Evolutionary conservation across 1,284 basidiomycete species (phyloP), one percentile per base, ranked within the genome.

Genomic region (Tylopilus sp.): DNA sequence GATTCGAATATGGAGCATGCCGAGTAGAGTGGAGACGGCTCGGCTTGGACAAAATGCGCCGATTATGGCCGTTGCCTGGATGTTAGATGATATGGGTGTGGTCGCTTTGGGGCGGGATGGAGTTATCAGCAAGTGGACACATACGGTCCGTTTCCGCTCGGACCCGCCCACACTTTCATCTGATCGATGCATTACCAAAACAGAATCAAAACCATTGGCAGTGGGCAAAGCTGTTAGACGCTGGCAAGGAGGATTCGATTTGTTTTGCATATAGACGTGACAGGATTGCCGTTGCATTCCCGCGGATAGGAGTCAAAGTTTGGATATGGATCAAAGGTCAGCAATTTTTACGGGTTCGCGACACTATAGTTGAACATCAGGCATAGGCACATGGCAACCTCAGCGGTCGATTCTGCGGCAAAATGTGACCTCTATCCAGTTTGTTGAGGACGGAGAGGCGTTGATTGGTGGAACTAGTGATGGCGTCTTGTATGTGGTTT

Each of bases 401-500:
- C 79, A 84, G 49, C 72, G 82, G 46, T 75, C 79, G 34, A 82
- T 86, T 45, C 55, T 75, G 44, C 73, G 81, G 46, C 78, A 77
- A 53, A 79, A 82, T 49, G 79, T 84, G 38, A 81, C 80, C 4
- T 72, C 76, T 3, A 73, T 86, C 49, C 73, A 71, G 55, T 85
- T 86, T 57, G 70, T 82, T 4, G 74, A 81, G 26, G 78, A 78
- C 31, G 84, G 84, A 2, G 70, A 73, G 35, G 78, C 78, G 35
- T 65, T 86, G 44, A 65, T 86, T n/a, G 83, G 84, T 1, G 84
- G 81, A 2, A 84, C 82, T 21, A 73, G 72, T 41, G 82, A 86
- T 56, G 82, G 84, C n/a, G 77, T 80, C 18, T 55, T 86, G 82
- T 85, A 37, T 30, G 52, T 26, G 29, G 21, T 19, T 47, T 43